Evolutionary conservation across 2,329 filamentous ascomycete genomes (phyloP).

Genomic region (Allantophomopsis cytisporea): DNA sequence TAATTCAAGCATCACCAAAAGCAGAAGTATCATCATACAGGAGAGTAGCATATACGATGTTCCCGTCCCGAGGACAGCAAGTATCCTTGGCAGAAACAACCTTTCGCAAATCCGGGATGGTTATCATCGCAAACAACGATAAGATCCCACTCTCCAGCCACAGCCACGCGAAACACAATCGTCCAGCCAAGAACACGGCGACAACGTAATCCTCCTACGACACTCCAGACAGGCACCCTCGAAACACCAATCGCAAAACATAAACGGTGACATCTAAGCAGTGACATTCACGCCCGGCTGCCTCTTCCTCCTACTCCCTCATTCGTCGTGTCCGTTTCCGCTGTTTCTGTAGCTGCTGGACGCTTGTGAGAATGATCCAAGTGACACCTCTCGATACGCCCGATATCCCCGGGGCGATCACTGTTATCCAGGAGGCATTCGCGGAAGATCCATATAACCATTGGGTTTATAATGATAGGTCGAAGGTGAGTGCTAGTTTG

Average conservation of each 20-base stretch:
- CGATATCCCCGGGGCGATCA: conserved; percentile 50
- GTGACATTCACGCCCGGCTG: background rate
- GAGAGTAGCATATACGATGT: no score
- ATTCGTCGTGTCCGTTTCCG: no score
- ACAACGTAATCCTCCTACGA: no score
- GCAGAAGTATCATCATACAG: no score
- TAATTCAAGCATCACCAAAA: no score
- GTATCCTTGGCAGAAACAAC: no score
- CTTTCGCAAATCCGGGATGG: no score
- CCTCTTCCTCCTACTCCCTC: background rate
- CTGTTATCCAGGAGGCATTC: conserved; percentile 54
- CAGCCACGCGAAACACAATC: no score
- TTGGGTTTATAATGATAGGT: conserved; percentile 47
- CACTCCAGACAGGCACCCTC: background rate
- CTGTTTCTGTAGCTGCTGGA: background rate
- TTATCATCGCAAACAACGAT: no score
- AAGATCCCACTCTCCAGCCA: no score
- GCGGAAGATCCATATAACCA: conserved; percentile 51
- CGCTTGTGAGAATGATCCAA: conserved; percentile 32
- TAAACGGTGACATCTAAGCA: background rate
- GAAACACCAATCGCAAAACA: background rate
- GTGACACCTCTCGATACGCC: conserved; percentile 38
- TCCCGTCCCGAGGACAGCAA: no score
- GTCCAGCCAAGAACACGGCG: no score
- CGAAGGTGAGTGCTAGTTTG: conserved; percentile 27